Evolutionary conservation across 2,329 filamentous ascomycete genomes (phyloP), one percentile per base, ranked within the genome.

Genomic region (Stachybotrys chartarum): DNA sequence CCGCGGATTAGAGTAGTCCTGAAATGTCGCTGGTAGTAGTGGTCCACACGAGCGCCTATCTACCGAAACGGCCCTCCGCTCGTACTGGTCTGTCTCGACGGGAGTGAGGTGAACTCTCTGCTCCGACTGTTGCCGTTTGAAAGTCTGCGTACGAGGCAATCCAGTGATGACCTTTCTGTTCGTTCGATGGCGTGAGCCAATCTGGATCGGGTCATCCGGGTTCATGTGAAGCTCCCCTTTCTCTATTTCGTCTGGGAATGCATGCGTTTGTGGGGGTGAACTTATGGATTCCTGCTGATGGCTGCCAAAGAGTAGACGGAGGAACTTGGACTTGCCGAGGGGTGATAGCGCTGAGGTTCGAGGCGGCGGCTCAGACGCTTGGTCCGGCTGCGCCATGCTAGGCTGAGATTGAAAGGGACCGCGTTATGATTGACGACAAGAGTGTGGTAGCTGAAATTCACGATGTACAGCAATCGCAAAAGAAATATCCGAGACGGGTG

Each of bases 61-160:
- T 50, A 83, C 78, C 8, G 88, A 93, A 14, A 85, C 77, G 11
- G 90, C 84, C 65, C 91, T 83, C 61, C 88, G 83, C 70, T 91
- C 88, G 45, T 81, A 80, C 30, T 78, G 72, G 35, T 84, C 81
- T 6, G 82, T 80, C 51, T 85, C 76, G 47, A 84, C 78, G 49
- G 88, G 85, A 57, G 87, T 78, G 54, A 96, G 77, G 64, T 85
- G 86, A 62, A 88, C 84, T 62, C 91, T 82, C 59, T 83, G 81
- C 71, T 96, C 92, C 31, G 90, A 93, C 67, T 88, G 82, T 69
- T 93, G 90, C 63, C 91, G 83, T 70, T 86, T 88, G 72, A 95
- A 91, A 0, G 90, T 95, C 63, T 87, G 83, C 5, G 85, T 78
- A 51, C 90, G 83, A 45, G 91, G 90, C 44, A 96, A 74, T 16